A percentile compares a stretch with the other conserved stretches of the same genome.
These are phyloP conservation scores for Artemisia annua DNA, from an alignment of 129 eudicot species.

Conservation along the genomic window DNA sequence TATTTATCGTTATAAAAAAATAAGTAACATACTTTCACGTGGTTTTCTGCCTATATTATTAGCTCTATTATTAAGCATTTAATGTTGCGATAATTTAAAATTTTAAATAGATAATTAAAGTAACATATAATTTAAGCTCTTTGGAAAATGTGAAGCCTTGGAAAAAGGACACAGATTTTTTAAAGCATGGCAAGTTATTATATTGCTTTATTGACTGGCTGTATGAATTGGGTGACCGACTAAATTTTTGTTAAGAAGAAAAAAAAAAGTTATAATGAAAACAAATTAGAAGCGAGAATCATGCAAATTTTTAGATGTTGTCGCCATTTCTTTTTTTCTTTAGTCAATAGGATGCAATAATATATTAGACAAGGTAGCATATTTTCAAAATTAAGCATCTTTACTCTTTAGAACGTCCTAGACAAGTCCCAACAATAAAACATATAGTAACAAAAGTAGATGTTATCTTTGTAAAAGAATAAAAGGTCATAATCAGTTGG, in stretches of 20 bases:
- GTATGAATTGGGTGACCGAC: slow-evolving; percentile 36
- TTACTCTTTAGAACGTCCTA: no score
- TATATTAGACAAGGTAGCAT: no score
- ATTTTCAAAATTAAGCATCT: no score
- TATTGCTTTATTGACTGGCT: slow-evolving; percentile 18
- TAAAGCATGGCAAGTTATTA: background rate
- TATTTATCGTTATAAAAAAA: background rate
- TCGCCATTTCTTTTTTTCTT: background rate
- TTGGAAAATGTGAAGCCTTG: no score
- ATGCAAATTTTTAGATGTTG: background rate
- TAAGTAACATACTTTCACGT: background rate
- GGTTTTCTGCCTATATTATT: background rate
- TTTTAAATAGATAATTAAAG: background rate
- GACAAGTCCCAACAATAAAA: background rate
- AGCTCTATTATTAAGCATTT: background rate
- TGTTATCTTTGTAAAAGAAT: background rate
- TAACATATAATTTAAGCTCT: no score
- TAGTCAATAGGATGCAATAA: no score
- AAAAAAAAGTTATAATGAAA: background rate
- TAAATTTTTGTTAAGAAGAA: background rate
- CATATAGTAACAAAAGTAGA: background rate
- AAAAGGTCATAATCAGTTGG: background rate
- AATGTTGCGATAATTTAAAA: background rate
- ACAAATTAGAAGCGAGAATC: background rate
- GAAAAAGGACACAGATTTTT: background rate